These are phyloP conservation scores for Huntiella omanensis DNA, from an alignment of 2,329 filamentous ascomycete genomes.

Conservation along the genomic window DNA sequence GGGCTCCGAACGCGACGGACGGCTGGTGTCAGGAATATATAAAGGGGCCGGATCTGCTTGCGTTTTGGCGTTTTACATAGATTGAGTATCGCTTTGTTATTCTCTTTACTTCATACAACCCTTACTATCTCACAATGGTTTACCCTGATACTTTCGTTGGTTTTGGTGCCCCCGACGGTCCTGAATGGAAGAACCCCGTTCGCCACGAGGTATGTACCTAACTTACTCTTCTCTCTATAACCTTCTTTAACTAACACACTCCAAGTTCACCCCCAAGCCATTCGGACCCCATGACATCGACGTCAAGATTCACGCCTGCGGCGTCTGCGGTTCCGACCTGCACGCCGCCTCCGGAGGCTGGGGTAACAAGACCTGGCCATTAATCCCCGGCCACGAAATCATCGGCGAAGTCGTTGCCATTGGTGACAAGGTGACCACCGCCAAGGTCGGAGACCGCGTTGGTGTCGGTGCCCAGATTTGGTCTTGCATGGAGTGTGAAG, in stretches of 20 bases:
- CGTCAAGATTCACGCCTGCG: slow-evolving; percentile 61
- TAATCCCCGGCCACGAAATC: slow-evolving; percentile 41
- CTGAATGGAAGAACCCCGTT: background rate
- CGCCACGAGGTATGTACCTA: background rate
- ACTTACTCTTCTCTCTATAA: background rate
- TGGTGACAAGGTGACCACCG: slow-evolving; percentile 40
- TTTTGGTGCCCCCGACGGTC: background rate
- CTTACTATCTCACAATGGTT: background rate
- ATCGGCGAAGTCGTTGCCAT: slow-evolving; percentile 39
- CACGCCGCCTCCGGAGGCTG: slow-evolving; percentile 47
- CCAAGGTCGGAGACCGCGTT: slow-evolving; percentile 44
- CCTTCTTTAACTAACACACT: background rate
- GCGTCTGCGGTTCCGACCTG: slow-evolving; percentile 49
- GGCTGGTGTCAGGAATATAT: background rate
- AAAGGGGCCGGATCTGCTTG: background rate
- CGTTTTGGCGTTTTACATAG: background rate
- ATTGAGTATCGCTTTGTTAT: background rate
- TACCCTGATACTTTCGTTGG: slow-evolving; percentile 1
- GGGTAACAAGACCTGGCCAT: slow-evolving; percentile 36
- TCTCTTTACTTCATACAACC: background rate
- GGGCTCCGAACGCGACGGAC: too few relatives aligned
- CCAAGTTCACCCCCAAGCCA: slow-evolving; percentile 62
- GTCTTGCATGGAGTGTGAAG: slow-evolving; percentile 44
- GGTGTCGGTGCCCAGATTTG: slow-evolving; percentile 44
- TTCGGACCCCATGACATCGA: slow-evolving; percentile 66